Evolutionary conservation across 2,329 filamentous ascomycete genomes (phyloP).

Genomic region (Corinectria fuckeliana): DNA sequence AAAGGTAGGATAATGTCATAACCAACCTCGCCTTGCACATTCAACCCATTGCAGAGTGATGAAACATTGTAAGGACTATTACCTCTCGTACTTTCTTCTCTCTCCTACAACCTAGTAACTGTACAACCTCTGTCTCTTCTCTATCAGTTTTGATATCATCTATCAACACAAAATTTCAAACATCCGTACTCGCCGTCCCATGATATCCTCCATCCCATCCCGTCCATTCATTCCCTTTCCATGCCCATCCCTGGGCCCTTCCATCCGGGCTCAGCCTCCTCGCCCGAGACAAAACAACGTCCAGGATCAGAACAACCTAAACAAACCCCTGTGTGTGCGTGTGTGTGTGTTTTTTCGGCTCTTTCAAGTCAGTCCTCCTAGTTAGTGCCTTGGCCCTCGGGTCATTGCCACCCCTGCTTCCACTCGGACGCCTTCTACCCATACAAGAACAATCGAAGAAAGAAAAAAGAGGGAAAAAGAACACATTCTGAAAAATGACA

Average conservation of each 20-base stretch:
- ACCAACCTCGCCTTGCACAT: background rate
- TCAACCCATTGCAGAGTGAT: slow-evolving; percentile 4
- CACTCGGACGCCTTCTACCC: slow-evolving; percentile 29
- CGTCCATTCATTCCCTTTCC: background rate
- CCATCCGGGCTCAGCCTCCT: background rate
- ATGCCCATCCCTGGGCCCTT: background rate
- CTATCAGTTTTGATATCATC: slow-evolving; percentile 23
- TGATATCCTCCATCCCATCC: slow-evolving; percentile 4
- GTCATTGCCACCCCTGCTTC: slow-evolving; percentile 18
- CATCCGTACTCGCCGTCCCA: background rate
- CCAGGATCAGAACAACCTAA: slow-evolving; percentile 7
- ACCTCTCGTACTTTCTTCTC: slow-evolving; percentile 12
- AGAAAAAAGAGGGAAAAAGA: slow-evolving; percentile 5
- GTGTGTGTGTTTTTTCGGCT: slow-evolving; percentile 21
- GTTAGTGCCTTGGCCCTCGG: slow-evolving; percentile 15
- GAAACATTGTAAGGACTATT: slow-evolving; percentile 14
- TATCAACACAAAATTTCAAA: slow-evolving; percentile 24
- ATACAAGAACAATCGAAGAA: slow-evolving; percentile 14
- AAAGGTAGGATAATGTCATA: background rate
- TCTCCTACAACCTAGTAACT: slow-evolving; percentile 25
- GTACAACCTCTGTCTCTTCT: slow-evolving; percentile 28
- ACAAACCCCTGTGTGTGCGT: too few species aligned
- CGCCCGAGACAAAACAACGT: background rate
- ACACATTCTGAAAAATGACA: slow-evolving; percentile 28
- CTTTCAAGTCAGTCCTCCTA: slow-evolving; percentile 23